Percentiles rank a stretch among this genome's conserved stretches.
These are phyloP conservation scores for Agaricus bisporus DNA, from an alignment of 768 basidiomycete species.

Conservation along the genomic window DNA sequence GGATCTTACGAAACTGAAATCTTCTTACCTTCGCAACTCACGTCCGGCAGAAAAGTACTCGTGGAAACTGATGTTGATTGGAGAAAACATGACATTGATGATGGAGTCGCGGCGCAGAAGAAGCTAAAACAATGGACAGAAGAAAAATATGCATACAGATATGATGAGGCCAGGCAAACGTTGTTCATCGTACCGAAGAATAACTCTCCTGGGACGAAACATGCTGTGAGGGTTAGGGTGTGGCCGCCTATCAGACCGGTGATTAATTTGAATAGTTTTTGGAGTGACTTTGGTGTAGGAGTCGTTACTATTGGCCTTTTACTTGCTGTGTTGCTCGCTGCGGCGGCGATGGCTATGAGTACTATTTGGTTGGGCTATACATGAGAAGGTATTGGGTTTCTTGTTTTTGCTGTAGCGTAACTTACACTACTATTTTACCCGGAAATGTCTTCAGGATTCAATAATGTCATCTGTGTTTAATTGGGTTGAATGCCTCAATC, in stretches of 20 bases:
- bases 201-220: conserved; percentile 35
- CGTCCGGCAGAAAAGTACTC: conserved; percentile 48
- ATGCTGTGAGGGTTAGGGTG: conserved; percentile 50
- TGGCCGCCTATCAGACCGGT: conserved; percentile 38
- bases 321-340: conserved; percentile 15
- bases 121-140: conserved; percentile 7
- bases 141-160: conserved; percentile 41
- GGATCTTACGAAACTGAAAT: conserved; percentile 73
- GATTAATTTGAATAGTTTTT: conserved; percentile 59
- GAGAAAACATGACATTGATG: not conserved
- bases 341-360: not conserved
- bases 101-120: not conserved
- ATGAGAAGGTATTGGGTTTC: not conserved
- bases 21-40: conserved; percentile 63
- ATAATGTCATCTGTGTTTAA: no score
- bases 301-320: conserved; percentile 15
- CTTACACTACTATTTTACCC: not conserved
- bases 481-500: no score
- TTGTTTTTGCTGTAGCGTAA: not conserved
- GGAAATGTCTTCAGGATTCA: no score
- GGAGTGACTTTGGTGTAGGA: conserved; percentile 45
- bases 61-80: conserved; percentile 43
- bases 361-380: conserved; percentile 1
- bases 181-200: conserved; percentile 55
- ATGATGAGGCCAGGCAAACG: conserved; percentile 69